These are phyloP conservation scores for Phytophthora capsici DNA, from an alignment of 352 stramenopile species.

Conservation along the genomic window DNA sequence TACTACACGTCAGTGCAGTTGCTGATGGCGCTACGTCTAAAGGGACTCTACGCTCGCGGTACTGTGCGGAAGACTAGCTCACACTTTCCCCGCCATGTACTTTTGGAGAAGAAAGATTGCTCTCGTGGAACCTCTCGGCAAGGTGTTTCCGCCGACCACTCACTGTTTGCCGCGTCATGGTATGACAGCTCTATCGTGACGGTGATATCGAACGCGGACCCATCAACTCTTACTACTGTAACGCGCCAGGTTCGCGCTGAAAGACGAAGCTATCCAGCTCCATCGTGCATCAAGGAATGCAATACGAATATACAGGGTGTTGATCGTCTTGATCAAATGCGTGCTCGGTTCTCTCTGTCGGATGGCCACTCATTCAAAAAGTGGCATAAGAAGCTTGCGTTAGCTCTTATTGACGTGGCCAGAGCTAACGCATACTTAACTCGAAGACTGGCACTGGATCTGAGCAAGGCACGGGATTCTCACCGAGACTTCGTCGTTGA, in stretches of 20 bases:
- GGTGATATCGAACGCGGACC: constrained; percentile 33
- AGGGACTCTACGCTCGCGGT: constrained; percentile 30
- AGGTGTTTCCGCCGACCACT: constrained; percentile 15
- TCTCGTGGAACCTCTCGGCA: constrained; percentile 9
- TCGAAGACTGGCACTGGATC: not conserved
- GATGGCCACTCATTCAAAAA: constrained; percentile 40
- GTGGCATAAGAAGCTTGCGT: constrained; percentile 36
- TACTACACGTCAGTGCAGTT: too few relatives aligned
- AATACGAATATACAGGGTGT: too few relatives aligned
- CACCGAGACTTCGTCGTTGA: constrained; percentile 6
- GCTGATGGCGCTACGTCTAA: constrained; percentile 24
- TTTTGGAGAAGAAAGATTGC: too few relatives aligned
- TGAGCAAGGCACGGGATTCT: not conserved
- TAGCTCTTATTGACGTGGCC: constrained; percentile 30
- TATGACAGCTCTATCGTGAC: constrained; percentile 33
- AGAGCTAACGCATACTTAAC: constrained; percentile 30
- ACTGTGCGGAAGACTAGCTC: constrained; percentile 27
- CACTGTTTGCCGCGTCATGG: constrained; percentile 31
- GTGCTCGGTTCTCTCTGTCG: constrained; percentile 27
- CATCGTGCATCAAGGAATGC: too few relatives aligned
- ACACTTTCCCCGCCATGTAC: constrained; percentile 33
- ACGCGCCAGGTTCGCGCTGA: too few relatives aligned
- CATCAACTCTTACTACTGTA: constrained; percentile 27
- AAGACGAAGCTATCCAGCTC: too few relatives aligned
- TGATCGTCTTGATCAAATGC: constrained; percentile 34